These are phyloP conservation scores for Prunus persica DNA, from an alignment of 306 rosid species.

Conservation along the genomic window Prunus_persica_NCBIv2 NC_034012.1:18769501-18770000, in stretches of 20 bases:
- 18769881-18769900: too few species aligned
- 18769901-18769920: too few species aligned
- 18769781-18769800: neutral
- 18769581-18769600: neutral
- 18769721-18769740: neutral
- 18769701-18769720: neutral
- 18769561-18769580: too few species aligned
- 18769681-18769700: neutral
- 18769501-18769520: conserved; percentile 15
- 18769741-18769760: neutral
- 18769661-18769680: neutral
- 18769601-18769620: neutral
- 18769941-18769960: too few species aligned
- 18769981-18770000: too few species aligned
- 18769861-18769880: too few species aligned
- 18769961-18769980: too few species aligned
- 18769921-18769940: too few species aligned
- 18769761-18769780: neutral
- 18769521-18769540: neutral
- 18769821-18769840: too few species aligned
- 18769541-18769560: too few species aligned
- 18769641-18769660: neutral
- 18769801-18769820: too few species aligned
- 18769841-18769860: too few species aligned
- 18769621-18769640: neutral